phyloP scores from a whole-genome alignment of 2,329 filamentous ascomycete genomes.

The Aureobasidium melanogenum region DNA sequence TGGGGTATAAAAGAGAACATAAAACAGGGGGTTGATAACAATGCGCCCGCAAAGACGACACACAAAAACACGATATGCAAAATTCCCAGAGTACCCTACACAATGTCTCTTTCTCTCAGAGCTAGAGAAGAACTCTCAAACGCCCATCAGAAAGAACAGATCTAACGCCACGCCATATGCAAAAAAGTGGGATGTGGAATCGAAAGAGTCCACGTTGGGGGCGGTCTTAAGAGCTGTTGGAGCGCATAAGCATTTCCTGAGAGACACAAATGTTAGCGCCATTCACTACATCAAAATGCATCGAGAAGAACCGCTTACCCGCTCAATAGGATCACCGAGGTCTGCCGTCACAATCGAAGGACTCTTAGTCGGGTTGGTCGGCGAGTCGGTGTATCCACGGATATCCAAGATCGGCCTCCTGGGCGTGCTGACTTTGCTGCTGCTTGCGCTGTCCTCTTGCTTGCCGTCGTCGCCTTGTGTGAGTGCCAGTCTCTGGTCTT shows the following conservation, averaged over 20 bases:
- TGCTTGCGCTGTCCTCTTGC: neutral
- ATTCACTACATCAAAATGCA: neutral
- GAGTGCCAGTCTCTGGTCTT: slow-evolving; percentile 32
- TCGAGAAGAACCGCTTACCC: slow-evolving; percentile 36
- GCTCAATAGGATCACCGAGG: slow-evolving; percentile 50
- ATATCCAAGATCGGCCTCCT: slow-evolving; percentile 37
- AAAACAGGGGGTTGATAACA: neutral
- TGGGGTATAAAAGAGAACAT: neutral
- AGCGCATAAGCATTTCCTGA: slow-evolving; percentile 22
- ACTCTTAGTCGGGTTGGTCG: slow-evolving; percentile 53
- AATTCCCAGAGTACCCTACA: neutral
- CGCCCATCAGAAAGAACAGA: neutral
- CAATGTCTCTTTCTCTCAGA: neutral
- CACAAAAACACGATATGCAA: neutral
- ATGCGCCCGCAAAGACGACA: neutral
- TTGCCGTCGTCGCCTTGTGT: slow-evolving; percentile 8
- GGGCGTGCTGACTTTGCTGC: slow-evolving; percentile 9
- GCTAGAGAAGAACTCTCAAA: neutral
- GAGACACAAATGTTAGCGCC: neutral
- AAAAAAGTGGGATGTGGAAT: neutral
- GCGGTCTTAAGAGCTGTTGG: slow-evolving; percentile 10
- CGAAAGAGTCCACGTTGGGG: neutral
- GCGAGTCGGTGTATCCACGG: slow-evolving; percentile 62
- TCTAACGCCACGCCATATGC: slow-evolving; percentile 7
- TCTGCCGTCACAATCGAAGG: slow-evolving; percentile 53